Base-by-base conservation (phyloP, 2,329 filamentous ascomycete genomes). In the Aspergillus pseudoterreus region DNA sequence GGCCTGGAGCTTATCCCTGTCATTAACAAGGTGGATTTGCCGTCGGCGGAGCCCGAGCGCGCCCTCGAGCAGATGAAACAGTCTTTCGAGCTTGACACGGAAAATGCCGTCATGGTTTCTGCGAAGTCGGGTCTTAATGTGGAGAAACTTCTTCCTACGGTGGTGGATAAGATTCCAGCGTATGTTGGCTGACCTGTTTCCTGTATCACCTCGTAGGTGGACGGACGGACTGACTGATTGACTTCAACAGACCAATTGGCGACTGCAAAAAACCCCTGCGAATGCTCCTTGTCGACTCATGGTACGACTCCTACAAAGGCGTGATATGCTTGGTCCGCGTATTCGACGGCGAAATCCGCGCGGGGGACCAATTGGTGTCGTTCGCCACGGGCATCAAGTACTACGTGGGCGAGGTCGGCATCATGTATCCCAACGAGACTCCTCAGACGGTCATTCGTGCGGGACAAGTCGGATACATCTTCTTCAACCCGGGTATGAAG, bases 401-500 rank as follows among this genome's bases (percentile, higher is more conserved):
- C 73, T 90, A 84, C 6, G 91, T 97, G 4, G 94, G 94, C 12
- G 92, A 99, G 70, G 92, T 99, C 0, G 94, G 94, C 33, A 96
- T 99, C 58, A 94, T 96, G 82, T 90, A 97, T 64, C 94, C 94
- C 0, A 80, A 89, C 41, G 89, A 92, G 64, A 92, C 88, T 0
- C 83, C 92, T 0, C 91, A 96, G 71, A 84, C 81, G 1, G 78
- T 84, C 6, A 77, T 99, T 47, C 85, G 91, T 4, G 92, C 94
- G 0, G 94, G 94, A 1, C 94, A 99, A 72, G 90, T 99, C 2
- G 94, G 94, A 46, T 99, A 99, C 66, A 85, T 99, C 39, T 91
- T 87, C 73, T 97, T 99, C 78, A 99, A 96, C 66, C 94, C 94
- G 0, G 94, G 92, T 50, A 99, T 99, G 94, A 97, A 97, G 77